Evolutionary conservation across 495 filamentous ascomycete species (phyloP).

Genomic region (Penicillium pulvis): DNA sequence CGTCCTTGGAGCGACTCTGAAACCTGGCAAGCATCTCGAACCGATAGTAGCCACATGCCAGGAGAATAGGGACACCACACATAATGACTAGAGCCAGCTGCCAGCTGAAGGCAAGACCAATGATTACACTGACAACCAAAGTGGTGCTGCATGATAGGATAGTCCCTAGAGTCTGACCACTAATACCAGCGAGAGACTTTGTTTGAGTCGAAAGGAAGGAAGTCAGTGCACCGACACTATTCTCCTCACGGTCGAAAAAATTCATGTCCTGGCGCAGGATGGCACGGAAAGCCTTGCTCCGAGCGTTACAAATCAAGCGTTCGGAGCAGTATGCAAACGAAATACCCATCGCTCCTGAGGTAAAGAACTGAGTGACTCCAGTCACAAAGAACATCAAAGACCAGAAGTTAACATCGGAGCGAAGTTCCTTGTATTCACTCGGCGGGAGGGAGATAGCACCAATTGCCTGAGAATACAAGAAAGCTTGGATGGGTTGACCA

Average conservation of each 20-base stretch:
- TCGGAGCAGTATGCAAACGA: conserved; percentile 85
- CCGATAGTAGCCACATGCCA: conserved; percentile 82
- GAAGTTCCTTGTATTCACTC: conserved; percentile 50
- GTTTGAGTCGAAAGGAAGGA: conserved; percentile 86
- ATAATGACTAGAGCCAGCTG: conserved; percentile 86
- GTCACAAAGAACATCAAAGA: conserved; percentile 92
- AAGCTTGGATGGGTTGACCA: conserved; percentile 82
- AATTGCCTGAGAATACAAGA: conserved; percentile 91
- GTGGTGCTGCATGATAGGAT: conserved; percentile 76
- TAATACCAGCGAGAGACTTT: conserved; percentile 80
- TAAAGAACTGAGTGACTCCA: conserved; percentile 74
- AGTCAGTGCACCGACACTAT: conserved; percentile 80
- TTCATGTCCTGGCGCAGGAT: conserved; percentile 93
- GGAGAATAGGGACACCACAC: conserved; percentile 73
- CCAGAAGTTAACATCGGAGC: conserved; percentile 83
- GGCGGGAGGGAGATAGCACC: conserved; percentile 58
- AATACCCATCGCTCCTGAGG: conserved; percentile 67
- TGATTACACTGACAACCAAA: conserved; percentile 64
- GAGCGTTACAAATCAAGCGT: conserved; percentile 75
- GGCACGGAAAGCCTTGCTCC: conserved; percentile 76
- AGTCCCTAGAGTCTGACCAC: conserved; percentile 78
- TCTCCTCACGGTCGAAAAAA: conserved; percentile 85
- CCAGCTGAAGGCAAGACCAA: conserved; percentile 78
- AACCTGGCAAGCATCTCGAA: conserved; percentile 81
- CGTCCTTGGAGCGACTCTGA: conserved; percentile 67